phyloP scores from a whole-genome alignment of 495 filamentous ascomycete genomes.

The Talaromyces borbonicus region DNA sequence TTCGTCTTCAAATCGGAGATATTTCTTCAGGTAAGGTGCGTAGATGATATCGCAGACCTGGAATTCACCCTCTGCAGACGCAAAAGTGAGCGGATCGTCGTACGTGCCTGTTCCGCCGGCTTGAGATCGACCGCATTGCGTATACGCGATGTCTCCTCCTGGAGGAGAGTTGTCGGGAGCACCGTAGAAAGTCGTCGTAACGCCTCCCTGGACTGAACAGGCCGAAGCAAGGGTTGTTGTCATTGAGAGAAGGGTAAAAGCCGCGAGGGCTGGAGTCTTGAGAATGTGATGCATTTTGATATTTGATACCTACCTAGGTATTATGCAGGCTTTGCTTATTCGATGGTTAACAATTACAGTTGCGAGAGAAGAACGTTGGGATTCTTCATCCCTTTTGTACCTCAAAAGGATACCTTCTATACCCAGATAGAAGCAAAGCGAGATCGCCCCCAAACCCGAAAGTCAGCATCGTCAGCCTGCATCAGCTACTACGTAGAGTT shows the following conservation, averaged over 20 bases:
- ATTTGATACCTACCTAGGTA: too few species aligned
- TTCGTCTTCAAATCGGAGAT: slow-evolving; percentile 27
- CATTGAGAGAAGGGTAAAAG: background rate
- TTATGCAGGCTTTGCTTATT: too few species aligned
- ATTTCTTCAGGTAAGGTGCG: slow-evolving; percentile 32
- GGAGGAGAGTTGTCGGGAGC: slow-evolving; percentile 37
- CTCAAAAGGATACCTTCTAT: too few species aligned
- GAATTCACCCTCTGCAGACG: slow-evolving; percentile 29
- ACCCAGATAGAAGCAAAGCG: too few species aligned
- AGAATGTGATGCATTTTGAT: slow-evolving; percentile 3
- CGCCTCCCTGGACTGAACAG: slow-evolving; percentile 2
- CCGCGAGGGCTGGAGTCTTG: background rate
- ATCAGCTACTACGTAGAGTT: too few species aligned
- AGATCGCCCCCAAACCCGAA: too few species aligned
- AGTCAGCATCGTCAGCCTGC: too few species aligned
- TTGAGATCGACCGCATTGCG: slow-evolving; percentile 23
- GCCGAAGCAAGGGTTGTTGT: background rate
- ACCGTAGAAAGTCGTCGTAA: slow-evolving; percentile 24
- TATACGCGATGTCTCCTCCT: slow-evolving; percentile 27
- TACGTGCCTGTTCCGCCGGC: slow-evolving; percentile 30
- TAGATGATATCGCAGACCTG: slow-evolving; percentile 38
- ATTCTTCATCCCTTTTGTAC: too few species aligned
- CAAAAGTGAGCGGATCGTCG: slow-evolving; percentile 36
- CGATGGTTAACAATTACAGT: too few species aligned
- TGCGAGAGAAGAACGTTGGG: too few species aligned